A percentile compares a stretch with the other conserved stretches of the same genome.
Evolutionary conservation across 371 early-diverging fungal genomes (phyloP).

Genomic region (Syncephalastrum racemosum): DNA sequence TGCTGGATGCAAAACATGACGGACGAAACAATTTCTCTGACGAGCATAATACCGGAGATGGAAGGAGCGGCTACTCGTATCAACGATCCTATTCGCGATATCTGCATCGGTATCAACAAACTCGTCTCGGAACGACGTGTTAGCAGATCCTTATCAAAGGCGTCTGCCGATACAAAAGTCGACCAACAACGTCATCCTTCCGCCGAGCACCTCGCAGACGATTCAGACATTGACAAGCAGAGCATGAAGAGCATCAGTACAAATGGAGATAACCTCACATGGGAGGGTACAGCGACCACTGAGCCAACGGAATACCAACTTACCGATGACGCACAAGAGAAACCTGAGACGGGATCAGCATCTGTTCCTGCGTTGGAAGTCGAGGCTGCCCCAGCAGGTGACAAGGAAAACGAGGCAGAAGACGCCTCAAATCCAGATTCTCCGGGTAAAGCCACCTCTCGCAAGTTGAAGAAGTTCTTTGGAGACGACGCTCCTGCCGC

Average conservation of each 20-base stretch:
- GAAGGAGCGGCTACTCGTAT: slow-evolving; percentile 20
- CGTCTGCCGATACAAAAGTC: too few species aligned
- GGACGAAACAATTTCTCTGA: slow-evolving; percentile 32
- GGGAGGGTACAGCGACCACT: too few species aligned
- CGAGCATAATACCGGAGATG: slow-evolving; percentile 17
- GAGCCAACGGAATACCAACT: too few species aligned
- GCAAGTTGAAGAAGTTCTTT: slow-evolving; percentile 64
- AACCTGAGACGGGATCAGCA: too few species aligned
- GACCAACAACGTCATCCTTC: too few species aligned
- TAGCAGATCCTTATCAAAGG: not conserved
- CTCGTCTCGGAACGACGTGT: slow-evolving; percentile 18
- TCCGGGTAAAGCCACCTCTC: slow-evolving; percentile 10
- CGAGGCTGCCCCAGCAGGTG: not conserved
- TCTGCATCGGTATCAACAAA: slow-evolving; percentile 24
- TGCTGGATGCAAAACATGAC: slow-evolving; percentile 65
- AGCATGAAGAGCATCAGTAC: too few species aligned
- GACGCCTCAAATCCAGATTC: not conserved
- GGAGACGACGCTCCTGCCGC: slow-evolving; percentile 54
- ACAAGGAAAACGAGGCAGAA: not conserved
- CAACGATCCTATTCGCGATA: slow-evolving; percentile 21
- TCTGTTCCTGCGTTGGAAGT: not conserved
- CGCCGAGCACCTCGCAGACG: too few species aligned
- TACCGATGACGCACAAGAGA: too few species aligned
- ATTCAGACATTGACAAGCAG: too few species aligned
- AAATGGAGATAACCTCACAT: too few species aligned